Conservation (phyloP, 106 monocot species). For the Posidonia australis region DNA sequence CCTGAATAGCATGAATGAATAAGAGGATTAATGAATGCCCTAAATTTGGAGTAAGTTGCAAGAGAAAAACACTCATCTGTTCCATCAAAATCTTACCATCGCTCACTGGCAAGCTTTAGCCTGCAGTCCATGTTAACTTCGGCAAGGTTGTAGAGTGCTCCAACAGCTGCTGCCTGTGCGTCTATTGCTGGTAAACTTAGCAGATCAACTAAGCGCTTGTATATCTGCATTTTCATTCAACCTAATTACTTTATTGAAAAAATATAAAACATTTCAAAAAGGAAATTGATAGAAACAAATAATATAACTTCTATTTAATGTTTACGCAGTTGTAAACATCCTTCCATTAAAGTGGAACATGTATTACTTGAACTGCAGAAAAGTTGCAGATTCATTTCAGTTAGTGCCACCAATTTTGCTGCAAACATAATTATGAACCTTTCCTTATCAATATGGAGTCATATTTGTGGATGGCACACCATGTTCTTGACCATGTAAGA, state of each 20-base stretch:
- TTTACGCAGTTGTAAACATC: too few relatives aligned
- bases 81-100: constrained; percentile 43
- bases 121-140: constrained; percentile 95
- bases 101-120: constrained; percentile 81
- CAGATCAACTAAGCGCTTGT: constrained; percentile 87
- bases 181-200: constrained; percentile 61
- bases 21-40: background rate
- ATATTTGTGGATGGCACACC: too few relatives aligned
- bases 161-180: constrained; percentile 83
- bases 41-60: background rate
- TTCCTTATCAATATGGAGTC: too few relatives aligned
- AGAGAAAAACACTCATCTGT: background rate
- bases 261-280: background rate
- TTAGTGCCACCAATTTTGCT: too few relatives aligned
- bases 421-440: too few relatives aligned
- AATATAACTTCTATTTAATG: too few relatives aligned
- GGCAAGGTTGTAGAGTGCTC: constrained; percentile 84
- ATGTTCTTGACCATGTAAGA: too few relatives aligned
- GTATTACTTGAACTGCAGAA: too few relatives aligned
- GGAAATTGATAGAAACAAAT: background rate
- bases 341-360: too few relatives aligned
- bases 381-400: too few relatives aligned
- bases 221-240: constrained; percentile 34
- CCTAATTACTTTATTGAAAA: background rate
- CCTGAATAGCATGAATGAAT: constrained; percentile 26